Evolutionary conservation across 768 basidiomycete genomes (phyloP).

Genomic region (Hysterangium stoloniferum): DNA sequence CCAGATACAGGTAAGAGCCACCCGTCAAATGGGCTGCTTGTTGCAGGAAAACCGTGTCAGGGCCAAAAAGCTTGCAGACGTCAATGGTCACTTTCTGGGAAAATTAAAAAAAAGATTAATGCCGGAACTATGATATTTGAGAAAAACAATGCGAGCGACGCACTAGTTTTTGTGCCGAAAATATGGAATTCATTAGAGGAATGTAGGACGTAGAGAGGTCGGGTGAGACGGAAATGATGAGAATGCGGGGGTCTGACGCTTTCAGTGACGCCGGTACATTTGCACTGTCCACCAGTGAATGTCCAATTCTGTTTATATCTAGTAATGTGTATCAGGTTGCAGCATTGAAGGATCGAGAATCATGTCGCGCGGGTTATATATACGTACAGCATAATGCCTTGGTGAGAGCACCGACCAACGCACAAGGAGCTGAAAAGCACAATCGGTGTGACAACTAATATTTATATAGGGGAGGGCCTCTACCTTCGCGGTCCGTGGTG

Average conservation of each 20-base stretch:
- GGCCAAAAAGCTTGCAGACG: constrained; percentile 84
- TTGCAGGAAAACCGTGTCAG: constrained; percentile 91
- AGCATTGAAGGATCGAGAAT: constrained; percentile 27
- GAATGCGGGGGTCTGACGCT: constrained; percentile 45
- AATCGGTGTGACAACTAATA: constrained; percentile 13
- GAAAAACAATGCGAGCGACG: constrained; percentile 22
- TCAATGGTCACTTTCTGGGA: constrained; percentile 94
- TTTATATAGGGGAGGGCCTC: constrained; percentile 15
- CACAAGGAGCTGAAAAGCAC: constrained; percentile 42
- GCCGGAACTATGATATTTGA: constrained; percentile 6
- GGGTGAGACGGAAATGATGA: constrained; percentile 86
- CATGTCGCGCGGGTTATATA: not conserved
- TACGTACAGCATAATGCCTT: constrained; percentile 88
- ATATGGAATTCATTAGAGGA: constrained; percentile 98
- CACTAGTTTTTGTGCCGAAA: constrained; percentile 95
- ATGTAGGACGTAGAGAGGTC: constrained; percentile 89
- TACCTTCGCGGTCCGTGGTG: constrained; percentile 45
- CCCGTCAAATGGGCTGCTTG: constrained; percentile 95
- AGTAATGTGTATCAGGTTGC: constrained; percentile 33
- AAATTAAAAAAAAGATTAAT: not conserved
- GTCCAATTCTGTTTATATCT: constrained; percentile 60
- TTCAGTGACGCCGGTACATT: constrained; percentile 21
- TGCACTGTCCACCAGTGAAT: constrained; percentile 22
- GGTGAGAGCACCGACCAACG: constrained; percentile 81
- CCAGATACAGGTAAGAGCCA: constrained; percentile 85